Percentiles rank a stretch among this genome's conserved stretches.
These are phyloP conservation scores for Xylariaceae sp. DNA, from an alignment of 2,329 filamentous ascomycete genomes.

Conservation along the genomic window DNA sequence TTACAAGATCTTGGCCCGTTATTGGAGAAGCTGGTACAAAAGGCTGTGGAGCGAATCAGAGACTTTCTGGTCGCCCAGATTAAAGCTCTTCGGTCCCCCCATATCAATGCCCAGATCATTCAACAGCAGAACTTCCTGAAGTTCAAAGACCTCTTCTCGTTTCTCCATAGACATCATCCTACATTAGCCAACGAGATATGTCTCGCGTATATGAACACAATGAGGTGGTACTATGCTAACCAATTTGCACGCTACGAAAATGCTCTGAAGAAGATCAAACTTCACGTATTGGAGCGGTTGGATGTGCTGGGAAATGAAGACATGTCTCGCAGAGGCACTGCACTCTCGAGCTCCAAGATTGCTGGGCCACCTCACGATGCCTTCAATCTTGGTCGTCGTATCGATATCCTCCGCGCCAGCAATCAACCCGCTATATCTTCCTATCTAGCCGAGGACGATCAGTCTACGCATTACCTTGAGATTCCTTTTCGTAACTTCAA, in stretches of 20 bases:
- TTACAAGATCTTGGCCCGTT: constrained; percentile 84
- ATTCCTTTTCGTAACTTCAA: constrained; percentile 94
- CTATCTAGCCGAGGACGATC: constrained; percentile 90
- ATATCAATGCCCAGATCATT: constrained; percentile 96
- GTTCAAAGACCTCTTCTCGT: constrained; percentile 87
- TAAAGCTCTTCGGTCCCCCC: constrained; percentile 89
- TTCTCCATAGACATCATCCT: constrained; percentile 81
- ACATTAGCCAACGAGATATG: constrained; percentile 88
- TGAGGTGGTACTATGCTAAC: constrained; percentile 96
- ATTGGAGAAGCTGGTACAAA: constrained; percentile 81
- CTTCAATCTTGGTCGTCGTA: constrained; percentile 85
- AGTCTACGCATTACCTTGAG: constrained; percentile 84
- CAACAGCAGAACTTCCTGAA: constrained; percentile 90
- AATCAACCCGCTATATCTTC: constrained; percentile 81
- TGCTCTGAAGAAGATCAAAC: constrained; percentile 81
- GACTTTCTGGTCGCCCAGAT: constrained; percentile 95
- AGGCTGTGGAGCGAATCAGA: constrained; percentile 92
- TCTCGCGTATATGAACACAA: constrained; percentile 95
- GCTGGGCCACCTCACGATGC: constrained; percentile 76
- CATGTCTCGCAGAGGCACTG: constrained; percentile 65
- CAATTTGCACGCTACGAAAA: constrained; percentile 89
- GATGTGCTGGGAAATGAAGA: constrained; percentile 85
- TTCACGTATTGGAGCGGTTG: constrained; percentile 82
- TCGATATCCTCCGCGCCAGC: constrained; percentile 78
- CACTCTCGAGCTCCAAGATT: constrained; percentile 58